Evolutionary conservation across 148 eudicot species (phyloP).

Genomic region (Camellia japonica): DNA sequence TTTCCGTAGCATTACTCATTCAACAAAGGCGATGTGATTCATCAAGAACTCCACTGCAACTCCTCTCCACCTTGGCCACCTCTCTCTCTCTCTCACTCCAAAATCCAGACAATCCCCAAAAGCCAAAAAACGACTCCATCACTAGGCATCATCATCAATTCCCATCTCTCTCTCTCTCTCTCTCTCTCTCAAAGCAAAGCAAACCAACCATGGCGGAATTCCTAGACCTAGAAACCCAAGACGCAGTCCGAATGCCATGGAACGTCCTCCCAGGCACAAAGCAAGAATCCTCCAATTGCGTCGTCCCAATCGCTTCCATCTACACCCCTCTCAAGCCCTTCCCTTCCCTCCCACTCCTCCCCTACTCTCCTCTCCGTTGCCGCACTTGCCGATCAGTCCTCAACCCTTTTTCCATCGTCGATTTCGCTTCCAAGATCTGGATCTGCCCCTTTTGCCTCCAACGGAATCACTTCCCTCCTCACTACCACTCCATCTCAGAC

Average conservation of each 20-base stretch:
- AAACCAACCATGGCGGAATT: conserved; percentile 65
- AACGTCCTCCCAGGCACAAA: conserved; percentile 95
- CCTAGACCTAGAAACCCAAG: conserved; percentile 60
- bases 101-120: too few species aligned
- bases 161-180: background rate
- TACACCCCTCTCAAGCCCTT: conserved; percentile 86
- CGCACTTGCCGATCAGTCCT: conserved; percentile 76
- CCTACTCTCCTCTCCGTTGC: conserved; percentile 86
- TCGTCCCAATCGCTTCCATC: conserved; percentile 68
- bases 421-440: conserved; percentile 82
- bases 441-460: conserved; percentile 77
- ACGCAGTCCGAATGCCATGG: conserved; percentile 93
- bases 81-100: too few species aligned
- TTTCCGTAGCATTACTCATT: too few species aligned
- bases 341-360: conserved; percentile 52
- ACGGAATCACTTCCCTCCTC: conserved; percentile 78
- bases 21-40: too few species aligned
- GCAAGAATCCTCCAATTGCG: conserved; percentile 45
- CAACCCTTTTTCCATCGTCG: conserved; percentile 85
- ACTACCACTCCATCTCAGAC: conserved; percentile 72
- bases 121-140: too few species aligned
- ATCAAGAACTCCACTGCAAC: too few species aligned
- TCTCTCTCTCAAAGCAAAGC: too few species aligned
- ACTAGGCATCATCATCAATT: background rate
- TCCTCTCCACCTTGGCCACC: too few species aligned